phyloP scores from a whole-genome alignment of 23 red algal species.

The Gracilaria caudata region DNA sequence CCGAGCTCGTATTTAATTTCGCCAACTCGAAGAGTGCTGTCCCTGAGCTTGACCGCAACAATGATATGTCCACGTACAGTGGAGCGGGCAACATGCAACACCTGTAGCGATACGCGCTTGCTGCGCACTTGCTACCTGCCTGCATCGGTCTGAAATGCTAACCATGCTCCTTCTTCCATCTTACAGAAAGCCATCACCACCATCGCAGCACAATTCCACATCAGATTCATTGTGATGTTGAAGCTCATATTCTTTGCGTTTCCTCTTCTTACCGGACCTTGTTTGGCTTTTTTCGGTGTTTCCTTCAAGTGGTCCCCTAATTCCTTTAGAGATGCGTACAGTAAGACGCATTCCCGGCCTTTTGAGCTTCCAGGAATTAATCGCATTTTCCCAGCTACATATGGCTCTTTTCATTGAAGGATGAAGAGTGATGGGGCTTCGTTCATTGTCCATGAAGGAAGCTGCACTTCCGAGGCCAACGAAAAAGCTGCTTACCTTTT shows the following conservation, averaged over 20 bases:
- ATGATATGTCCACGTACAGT: no score
- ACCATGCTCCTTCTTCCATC: no score
- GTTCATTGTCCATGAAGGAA: no score
- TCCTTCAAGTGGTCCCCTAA: background rate
- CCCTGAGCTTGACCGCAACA: no score
- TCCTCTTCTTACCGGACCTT: constrained; percentile 14
- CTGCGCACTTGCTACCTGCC: no score
- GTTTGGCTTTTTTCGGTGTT: background rate
- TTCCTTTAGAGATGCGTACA: background rate
- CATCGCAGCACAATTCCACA: background rate
- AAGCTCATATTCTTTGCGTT: background rate
- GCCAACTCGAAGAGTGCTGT: no score
- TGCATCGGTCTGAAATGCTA: no score
- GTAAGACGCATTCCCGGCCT: constrained; percentile 1
- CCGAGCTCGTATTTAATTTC: no score
- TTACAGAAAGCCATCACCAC: no score
- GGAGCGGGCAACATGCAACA: no score
- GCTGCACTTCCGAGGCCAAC: background rate
- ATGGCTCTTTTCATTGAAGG: background rate
- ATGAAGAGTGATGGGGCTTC: background rate
- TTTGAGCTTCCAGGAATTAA: constrained; percentile 29
- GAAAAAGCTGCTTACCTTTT: constrained; percentile 13
- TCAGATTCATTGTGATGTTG: background rate
- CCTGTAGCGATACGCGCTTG: no score
- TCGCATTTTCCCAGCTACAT: constrained; percentile 3